A percentile compares a stretch with the other conserved stretches of the same genome.
phyloP scores from a whole-genome alignment of 2,329 filamentous ascomycete species.

The Chalara sp. region DNA sequence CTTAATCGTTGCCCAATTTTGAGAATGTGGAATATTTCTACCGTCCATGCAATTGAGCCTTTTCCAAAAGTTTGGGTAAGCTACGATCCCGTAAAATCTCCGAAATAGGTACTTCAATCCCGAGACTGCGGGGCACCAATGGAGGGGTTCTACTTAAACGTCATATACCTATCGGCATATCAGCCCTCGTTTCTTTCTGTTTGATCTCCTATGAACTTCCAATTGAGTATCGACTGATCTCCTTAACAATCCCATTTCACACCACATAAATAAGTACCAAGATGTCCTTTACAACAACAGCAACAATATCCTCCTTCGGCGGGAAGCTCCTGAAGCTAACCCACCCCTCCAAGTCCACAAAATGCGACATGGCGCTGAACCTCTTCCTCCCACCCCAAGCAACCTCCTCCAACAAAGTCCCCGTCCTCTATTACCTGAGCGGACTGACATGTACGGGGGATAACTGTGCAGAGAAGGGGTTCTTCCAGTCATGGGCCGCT shows the following conservation, averaged over 20 bases:
- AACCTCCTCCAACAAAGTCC: slow-evolving; percentile 49
- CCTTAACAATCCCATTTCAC: not conserved
- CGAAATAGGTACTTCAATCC: no score
- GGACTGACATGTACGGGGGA: slow-evolving; percentile 93
- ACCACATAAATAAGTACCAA: slow-evolving; percentile 14
- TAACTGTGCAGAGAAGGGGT: slow-evolving; percentile 75
- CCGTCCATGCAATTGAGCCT: no score
- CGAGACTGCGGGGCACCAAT: no score
- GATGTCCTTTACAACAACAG: slow-evolving; percentile 85
- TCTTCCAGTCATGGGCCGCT: slow-evolving; percentile 80
- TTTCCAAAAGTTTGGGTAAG: no score
- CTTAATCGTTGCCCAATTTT: no score
- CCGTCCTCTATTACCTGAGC: slow-evolving; percentile 87
- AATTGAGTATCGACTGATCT: not conserved
- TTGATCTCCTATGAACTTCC: no score
- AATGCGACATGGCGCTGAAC: slow-evolving; percentile 87
- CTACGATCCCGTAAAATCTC: no score
- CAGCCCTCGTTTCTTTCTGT: no score
- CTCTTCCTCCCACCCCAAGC: slow-evolving; percentile 80
- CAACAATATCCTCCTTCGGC: slow-evolving; percentile 85
- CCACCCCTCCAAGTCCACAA: slow-evolving; percentile 72
- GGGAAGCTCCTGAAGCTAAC: slow-evolving; percentile 92
- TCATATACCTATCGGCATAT: no score
- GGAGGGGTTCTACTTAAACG: no score
- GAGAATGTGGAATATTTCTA: no score